phyloP scores from a whole-genome alignment of 345 rosid species.

The Citrus sinensis region DNA sequence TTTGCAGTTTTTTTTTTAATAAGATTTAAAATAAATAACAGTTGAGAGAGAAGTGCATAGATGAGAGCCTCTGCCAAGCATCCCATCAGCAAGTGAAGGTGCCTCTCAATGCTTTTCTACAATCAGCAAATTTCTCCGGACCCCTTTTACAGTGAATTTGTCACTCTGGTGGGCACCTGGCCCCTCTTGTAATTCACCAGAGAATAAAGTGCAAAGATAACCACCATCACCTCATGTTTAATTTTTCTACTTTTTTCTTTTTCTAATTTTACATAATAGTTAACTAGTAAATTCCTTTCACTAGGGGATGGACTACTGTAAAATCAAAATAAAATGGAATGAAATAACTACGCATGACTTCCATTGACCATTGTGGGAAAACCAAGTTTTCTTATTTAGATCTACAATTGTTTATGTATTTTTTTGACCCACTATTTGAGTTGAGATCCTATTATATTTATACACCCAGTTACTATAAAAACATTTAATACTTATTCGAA shows the following conservation, averaged over 20 bases:
- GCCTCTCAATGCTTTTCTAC: not conserved
- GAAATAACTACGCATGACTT: not conserved
- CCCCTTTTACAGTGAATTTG: too few relatives aligned
- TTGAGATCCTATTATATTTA: conserved; percentile 3
- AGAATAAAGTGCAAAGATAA: not conserved
- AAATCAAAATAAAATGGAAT: not conserved
- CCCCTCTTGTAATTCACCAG: not conserved
- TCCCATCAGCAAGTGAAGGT: not conserved
- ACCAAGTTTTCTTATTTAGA: not conserved
- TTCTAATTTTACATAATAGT: not conserved
- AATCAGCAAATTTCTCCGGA: not conserved
- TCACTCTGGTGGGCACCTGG: too few relatives aligned
- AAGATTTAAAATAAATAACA: not conserved
- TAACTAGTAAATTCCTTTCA: not conserved
- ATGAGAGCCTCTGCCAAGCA: not conserved
- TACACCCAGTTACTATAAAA: not conserved
- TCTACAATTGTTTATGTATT: not conserved
- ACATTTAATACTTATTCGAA: not conserved
- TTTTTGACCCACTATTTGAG: not conserved
- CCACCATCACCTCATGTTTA: not conserved
- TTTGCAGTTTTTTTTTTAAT: not conserved
- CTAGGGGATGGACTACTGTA: not conserved
- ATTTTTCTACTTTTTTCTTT: not conserved
- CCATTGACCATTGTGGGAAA: not conserved
- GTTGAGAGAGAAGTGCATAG: not conserved